A percentile compares a stretch with the other conserved stretches of the same genome.
phyloP scores from a whole-genome alignment of 257 asterid species.

The Solanum ahanhuiri region DNA sequence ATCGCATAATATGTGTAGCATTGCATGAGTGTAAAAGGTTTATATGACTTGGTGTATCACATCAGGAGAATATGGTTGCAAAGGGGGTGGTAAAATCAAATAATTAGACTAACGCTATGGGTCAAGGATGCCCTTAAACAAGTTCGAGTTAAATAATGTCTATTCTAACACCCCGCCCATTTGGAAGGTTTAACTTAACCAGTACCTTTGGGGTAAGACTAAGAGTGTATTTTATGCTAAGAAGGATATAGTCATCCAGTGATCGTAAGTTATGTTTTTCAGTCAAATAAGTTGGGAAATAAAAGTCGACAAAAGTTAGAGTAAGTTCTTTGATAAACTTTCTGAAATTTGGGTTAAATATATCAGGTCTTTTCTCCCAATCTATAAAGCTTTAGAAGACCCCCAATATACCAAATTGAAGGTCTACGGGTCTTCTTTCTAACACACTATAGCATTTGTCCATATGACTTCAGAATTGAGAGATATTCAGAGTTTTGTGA shows the following conservation, averaged over 20 bases:
- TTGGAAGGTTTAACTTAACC: too few relatives aligned
- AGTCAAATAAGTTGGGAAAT: neutral
- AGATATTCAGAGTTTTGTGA: neutral
- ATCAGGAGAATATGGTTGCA: neutral
- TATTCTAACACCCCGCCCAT: neutral
- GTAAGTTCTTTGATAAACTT: too few relatives aligned
- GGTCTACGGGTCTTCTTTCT: neutral
- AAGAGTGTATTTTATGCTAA: neutral
- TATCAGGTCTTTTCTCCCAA: neutral
- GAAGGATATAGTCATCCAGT: neutral
- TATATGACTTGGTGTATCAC: neutral
- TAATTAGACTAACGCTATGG: neutral
- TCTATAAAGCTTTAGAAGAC: too few relatives aligned
- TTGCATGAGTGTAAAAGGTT: neutral
- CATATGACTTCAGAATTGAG: neutral
- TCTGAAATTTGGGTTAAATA: neutral
- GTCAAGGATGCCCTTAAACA: neutral
- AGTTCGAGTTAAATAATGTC: neutral
- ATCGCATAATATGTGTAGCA: neutral
- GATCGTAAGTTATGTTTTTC: neutral
- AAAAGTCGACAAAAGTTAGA: too few relatives aligned
- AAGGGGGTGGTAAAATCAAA: neutral
- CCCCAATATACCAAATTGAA: neutral
- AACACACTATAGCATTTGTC: neutral
- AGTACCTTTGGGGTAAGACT: neutral